Base-by-base conservation (phyloP, 2,329 filamentous ascomycete genomes). In the Trichoderma arundinaceum region DNA sequence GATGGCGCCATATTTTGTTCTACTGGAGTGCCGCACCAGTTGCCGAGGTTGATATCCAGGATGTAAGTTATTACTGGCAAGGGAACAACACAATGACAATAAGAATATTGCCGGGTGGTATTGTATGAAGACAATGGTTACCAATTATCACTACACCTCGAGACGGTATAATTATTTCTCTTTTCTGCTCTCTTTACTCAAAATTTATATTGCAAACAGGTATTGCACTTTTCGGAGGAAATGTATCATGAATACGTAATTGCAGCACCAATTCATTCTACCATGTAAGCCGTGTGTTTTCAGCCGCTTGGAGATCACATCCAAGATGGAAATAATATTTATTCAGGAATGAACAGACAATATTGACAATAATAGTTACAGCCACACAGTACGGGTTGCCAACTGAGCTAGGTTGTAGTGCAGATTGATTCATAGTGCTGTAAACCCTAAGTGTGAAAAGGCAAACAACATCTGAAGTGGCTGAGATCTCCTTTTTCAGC, bases 11-110 rank as follows among this genome's bases (percentile, higher is more conserved):
- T 51, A 33, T 1, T 51, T 33, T 1, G 22, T 33, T 51, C 13
- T 51, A 51, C 48, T 51, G 48, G 48, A 51, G 13, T 51, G 48
- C 48, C 44, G 44, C 44, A 48, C 44, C 44, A 48, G 17, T 48
- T 48, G 44, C 44, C 44, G 44, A 48, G 17, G 5, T 48, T 48
- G n/a, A 22, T 22, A 12, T 48, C 44, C 44, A 48, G 17, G 44
- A 28, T 48, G 44, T 22, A 10, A 19, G 44, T 48, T 48, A 48
- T 48, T 10, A 7, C 12, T 48, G 17, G 10, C 6, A 48, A 48
- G 19, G 10, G 22, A 28, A 28, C 22, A 4, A 28, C 22, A 28
- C 22, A 28, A 28, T 28, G 22, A 28, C 2, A 28, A 4, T 28
- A 28, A 28, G 22, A 28, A 28, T 28, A n/a, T 4, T 28, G 22